These are phyloP conservation scores for Cystoisospora suis DNA, from an alignment of 169 alveolate genomes.

Conservation along the genomic window DNA sequence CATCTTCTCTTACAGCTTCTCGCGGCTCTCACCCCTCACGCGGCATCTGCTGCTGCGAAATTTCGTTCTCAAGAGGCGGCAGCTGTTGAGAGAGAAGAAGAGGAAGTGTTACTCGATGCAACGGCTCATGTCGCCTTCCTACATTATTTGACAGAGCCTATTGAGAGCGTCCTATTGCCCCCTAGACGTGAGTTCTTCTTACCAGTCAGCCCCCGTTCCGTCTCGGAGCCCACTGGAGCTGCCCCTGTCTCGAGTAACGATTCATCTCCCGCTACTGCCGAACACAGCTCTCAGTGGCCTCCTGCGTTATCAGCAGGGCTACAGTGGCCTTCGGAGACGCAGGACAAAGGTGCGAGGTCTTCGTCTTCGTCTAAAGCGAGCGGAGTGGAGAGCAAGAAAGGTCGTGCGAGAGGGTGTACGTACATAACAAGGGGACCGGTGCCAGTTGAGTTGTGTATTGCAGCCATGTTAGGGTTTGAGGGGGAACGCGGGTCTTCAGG, in stretches of 20 bases:
- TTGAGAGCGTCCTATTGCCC: slow-evolving; percentile 31
- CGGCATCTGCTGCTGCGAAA: not conserved
- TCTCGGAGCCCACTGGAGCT: not conserved
- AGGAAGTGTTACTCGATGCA: slow-evolving; percentile 20
- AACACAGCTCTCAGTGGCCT: not conserved
- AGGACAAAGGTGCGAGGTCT: not conserved
- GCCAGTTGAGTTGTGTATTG: slow-evolving; percentile 45
- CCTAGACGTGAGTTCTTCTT: slow-evolving; percentile 39
- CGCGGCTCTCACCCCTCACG: slow-evolving; percentile 52
- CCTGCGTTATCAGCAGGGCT: too few species aligned
- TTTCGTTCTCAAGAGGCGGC: not conserved
- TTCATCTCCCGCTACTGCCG: too few species aligned
- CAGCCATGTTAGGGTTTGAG: slow-evolving; percentile 44
- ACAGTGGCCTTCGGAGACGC: not conserved
- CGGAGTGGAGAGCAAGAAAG: not conserved
- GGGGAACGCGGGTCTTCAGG: not conserved
- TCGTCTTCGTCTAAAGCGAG: not conserved
- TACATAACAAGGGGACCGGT: slow-evolving; percentile 43
- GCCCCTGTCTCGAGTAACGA: not conserved
- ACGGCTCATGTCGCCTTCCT: slow-evolving; percentile 36
- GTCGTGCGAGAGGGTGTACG: not conserved
- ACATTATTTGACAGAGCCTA: slow-evolving; percentile 48
- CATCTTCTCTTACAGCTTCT: slow-evolving; percentile 57
- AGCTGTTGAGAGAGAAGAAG: slow-evolving; percentile 18
- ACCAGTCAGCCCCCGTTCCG: not conserved